These are phyloP conservation scores for Neospora caninum DNA, from an alignment of 169 alveolate genomes.

Conservation along the genomic window DNA sequence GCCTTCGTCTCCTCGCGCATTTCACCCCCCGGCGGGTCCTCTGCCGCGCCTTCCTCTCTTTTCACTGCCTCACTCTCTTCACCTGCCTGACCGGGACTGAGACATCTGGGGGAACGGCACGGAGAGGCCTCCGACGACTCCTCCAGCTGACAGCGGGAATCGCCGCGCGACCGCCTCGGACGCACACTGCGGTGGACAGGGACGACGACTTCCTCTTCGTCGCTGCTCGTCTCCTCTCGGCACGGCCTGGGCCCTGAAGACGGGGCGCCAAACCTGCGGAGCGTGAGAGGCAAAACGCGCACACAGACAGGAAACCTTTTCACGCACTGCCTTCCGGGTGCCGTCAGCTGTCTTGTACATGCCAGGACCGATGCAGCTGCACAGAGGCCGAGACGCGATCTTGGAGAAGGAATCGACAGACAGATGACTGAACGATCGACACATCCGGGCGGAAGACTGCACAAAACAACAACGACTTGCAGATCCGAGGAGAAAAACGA, in stretches of 20 bases:
- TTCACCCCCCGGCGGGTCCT: background rate
- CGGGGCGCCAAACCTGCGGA: background rate
- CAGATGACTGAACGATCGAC: too few species aligned
- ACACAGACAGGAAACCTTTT: background rate
- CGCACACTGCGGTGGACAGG: slow-evolving; percentile 24
- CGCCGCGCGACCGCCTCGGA: background rate
- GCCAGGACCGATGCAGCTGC: too few species aligned
- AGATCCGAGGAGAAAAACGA: too few species aligned
- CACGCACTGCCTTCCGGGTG: background rate
- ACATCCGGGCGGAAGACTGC: too few species aligned
- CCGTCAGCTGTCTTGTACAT: too few species aligned
- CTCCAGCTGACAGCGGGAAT: background rate
- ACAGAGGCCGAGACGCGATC: too few species aligned
- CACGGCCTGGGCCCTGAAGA: background rate
- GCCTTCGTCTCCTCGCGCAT: background rate
- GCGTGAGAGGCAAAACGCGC: background rate
- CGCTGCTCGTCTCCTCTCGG: background rate
- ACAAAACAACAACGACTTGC: too few species aligned
- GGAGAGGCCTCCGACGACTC: background rate
- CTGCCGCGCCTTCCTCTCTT: background rate
- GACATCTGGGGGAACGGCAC: background rate
- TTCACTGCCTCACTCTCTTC: background rate
- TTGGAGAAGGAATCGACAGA: too few species aligned
- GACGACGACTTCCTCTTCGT: slow-evolving; percentile 2
- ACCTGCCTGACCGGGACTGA: background rate